Evolutionary conservation across 805 yeast genomes (phyloP).

Genomic region (Trichomonascus vanleenenianus): DNA sequence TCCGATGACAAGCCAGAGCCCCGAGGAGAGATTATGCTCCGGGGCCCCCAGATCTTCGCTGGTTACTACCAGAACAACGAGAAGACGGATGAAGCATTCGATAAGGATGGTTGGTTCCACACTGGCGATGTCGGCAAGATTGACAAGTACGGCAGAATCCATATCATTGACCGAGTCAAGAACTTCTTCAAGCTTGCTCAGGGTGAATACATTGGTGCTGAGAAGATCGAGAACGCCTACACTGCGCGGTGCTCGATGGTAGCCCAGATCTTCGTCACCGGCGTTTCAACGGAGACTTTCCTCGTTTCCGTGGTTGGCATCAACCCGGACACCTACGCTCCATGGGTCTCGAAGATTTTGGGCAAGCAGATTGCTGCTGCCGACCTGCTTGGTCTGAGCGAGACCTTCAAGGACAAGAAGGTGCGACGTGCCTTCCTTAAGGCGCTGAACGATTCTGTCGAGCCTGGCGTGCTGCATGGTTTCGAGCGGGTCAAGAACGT

Average conservation of each 20-base stretch:
- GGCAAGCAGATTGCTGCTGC: constrained; percentile 25
- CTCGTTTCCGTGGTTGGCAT: constrained; percentile 59
- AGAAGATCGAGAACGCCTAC: constrained; percentile 61
- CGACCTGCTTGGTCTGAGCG: constrained; percentile 25
- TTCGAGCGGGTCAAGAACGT: constrained; percentile 57
- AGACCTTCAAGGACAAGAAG: constrained; percentile 28
- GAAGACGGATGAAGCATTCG: constrained; percentile 47
- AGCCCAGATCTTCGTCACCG: constrained; percentile 53
- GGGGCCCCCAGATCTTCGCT: constrained; percentile 57
- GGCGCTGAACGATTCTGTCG: constrained; percentile 33
- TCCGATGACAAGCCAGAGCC: constrained; percentile 36
- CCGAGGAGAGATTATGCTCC: constrained; percentile 52
- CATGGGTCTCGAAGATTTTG: constrained; percentile 23
- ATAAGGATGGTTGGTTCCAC: constrained; percentile 54
- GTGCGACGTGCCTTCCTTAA: constrained; percentile 32
- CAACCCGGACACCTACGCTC: constrained; percentile 39
- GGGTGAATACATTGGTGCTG: constrained; percentile 69
- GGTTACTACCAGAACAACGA: constrained; percentile 50
- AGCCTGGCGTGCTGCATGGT: constrained; percentile 41
- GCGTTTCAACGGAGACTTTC: constrained; percentile 49
- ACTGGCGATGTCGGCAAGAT: constrained; percentile 61
- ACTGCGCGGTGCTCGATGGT: constrained; percentile 43
- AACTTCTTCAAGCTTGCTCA: constrained; percentile 66
- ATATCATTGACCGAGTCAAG: constrained; percentile 66
- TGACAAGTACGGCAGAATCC: constrained; percentile 45